These are phyloP conservation scores for Jaenimonas drosophilae DNA, from an alignment of 208 protist species.

Conservation along the genomic window DNA sequence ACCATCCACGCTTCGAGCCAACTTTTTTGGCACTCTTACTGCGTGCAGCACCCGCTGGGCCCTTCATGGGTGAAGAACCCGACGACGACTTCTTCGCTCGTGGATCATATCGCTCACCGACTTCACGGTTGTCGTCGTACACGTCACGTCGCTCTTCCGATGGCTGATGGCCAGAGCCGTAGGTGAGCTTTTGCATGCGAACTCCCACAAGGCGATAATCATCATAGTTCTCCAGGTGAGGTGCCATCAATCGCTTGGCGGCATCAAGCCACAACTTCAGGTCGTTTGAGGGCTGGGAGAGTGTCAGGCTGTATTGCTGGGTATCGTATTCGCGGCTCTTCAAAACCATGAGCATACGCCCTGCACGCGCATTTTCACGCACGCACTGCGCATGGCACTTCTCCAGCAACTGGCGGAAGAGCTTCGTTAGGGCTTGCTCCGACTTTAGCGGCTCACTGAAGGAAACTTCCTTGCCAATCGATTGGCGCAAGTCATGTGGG, in stretches of 20 bases:
- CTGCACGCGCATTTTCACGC: constrained; percentile 29
- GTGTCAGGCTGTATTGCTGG: constrained; percentile 44
- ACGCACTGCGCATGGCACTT: constrained; percentile 45
- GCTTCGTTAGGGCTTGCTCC: constrained; percentile 32
- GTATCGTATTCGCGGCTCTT: constrained; percentile 69
- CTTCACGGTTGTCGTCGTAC: no score
- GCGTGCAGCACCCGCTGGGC: no score
- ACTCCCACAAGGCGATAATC: constrained; percentile 71
- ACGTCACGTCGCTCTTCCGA: background rate
- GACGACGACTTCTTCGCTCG: no score
- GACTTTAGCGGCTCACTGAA: constrained; percentile 49
- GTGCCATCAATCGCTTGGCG: constrained; percentile 41
- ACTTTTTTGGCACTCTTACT: no score
- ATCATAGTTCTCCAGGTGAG: constrained; percentile 42
- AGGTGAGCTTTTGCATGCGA: constrained; percentile 48
- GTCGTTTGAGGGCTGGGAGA: constrained; percentile 56
- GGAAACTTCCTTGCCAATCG: constrained; percentile 68
- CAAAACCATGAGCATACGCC: constrained; percentile 42
- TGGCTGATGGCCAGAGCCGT: background rate
- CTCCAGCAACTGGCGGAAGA: constrained; percentile 40
- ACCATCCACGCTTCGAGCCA: no score
- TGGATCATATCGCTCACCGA: no score
- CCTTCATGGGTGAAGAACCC: no score
- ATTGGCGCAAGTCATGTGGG: constrained; percentile 38
- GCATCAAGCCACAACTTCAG: constrained; percentile 53